These are phyloP conservation scores for Phytophthora boehmeriae DNA, from an alignment of 352 stramenopile genomes.

Conservation along the genomic window DNA sequence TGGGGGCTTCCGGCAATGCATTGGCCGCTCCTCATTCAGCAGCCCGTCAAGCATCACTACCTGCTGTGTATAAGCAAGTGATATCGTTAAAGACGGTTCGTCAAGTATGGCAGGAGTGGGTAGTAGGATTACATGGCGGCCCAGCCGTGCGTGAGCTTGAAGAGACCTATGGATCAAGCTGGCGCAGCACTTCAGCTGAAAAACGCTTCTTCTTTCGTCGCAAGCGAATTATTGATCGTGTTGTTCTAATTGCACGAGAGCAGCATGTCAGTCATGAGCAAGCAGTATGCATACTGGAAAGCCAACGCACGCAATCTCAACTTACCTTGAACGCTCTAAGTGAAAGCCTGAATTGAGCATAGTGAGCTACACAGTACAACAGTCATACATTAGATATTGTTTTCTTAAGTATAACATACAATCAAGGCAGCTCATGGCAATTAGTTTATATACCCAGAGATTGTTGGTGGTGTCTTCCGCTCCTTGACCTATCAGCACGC, in stretches of 20 bases:
- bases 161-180: not conserved
- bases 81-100: conserved; percentile 1
- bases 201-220: conserved; percentile 11
- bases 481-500: too few species aligned
- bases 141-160: conserved; percentile 3
- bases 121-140: not conserved
- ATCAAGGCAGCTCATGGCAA: too few species aligned
- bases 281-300: too few species aligned
- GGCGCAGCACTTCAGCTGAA: too few species aligned
- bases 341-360: not conserved
- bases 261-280: conserved; percentile 8
- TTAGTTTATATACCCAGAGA: too few species aligned
- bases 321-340: not conserved
- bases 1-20: not conserved
- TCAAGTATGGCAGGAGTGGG: conserved; percentile 12
- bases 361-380: too few species aligned
- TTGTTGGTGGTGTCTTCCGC: too few species aligned
- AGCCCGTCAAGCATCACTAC: too few species aligned
- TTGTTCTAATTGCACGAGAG: conserved; percentile 4
- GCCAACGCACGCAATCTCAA: too few species aligned
- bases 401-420: too few species aligned
- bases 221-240: conserved; percentile 7
- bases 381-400: too few species aligned
- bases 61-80: too few species aligned
- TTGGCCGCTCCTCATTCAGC: not conserved